Evolutionary conservation across 2,329 filamentous ascomycete species (phyloP).

Genomic region (Fusarium veterinarium): DNA sequence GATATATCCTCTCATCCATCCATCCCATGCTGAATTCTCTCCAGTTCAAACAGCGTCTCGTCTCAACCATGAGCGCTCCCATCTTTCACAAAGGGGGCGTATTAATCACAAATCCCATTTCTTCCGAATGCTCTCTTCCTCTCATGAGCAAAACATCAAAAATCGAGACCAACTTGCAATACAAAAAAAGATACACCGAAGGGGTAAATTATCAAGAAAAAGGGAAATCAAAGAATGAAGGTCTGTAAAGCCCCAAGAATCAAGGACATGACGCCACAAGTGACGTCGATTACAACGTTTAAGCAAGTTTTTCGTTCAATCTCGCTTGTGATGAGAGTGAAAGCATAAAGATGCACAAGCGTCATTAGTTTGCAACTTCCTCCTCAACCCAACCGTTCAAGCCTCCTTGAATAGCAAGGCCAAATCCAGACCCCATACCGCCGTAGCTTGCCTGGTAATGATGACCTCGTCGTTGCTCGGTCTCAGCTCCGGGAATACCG

Average conservation of each 20-base stretch:
- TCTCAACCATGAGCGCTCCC: slow-evolving; percentile 39
- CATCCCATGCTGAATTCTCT: slow-evolving; percentile 26
- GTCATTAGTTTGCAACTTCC: slow-evolving; percentile 68
- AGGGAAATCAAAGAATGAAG: slow-evolving; percentile 45
- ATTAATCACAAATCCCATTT: slow-evolving; percentile 37
- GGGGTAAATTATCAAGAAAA: slow-evolving; percentile 48
- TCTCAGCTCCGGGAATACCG: slow-evolving; percentile 60
- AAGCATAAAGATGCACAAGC: slow-evolving; percentile 42
- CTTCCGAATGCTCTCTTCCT: slow-evolving; percentile 20
- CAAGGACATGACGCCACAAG: slow-evolving; percentile 44
- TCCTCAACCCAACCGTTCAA: slow-evolving; percentile 77
- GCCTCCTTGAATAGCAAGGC: slow-evolving; percentile 71
- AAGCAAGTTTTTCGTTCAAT: slow-evolving; percentile 50
- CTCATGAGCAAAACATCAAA: slow-evolving; percentile 29
- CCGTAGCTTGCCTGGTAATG: slow-evolving; percentile 74
- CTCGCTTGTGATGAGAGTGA: slow-evolving; percentile 35
- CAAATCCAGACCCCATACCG: slow-evolving; percentile 69
- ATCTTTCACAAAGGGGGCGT: slow-evolving; percentile 28
- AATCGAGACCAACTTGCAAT: slow-evolving; percentile 41
- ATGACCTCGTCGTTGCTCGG: slow-evolving; percentile 68
- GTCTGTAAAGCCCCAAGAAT: slow-evolving; percentile 41
- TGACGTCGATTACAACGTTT: slow-evolving; percentile 57
- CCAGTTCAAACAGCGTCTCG: slow-evolving; percentile 26
- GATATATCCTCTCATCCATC: slow-evolving; percentile 40
- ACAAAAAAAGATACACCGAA: slow-evolving; percentile 47